Conservation (phyloP, 768 basidiomycete species). For the Tulasnella calospora region DNA sequence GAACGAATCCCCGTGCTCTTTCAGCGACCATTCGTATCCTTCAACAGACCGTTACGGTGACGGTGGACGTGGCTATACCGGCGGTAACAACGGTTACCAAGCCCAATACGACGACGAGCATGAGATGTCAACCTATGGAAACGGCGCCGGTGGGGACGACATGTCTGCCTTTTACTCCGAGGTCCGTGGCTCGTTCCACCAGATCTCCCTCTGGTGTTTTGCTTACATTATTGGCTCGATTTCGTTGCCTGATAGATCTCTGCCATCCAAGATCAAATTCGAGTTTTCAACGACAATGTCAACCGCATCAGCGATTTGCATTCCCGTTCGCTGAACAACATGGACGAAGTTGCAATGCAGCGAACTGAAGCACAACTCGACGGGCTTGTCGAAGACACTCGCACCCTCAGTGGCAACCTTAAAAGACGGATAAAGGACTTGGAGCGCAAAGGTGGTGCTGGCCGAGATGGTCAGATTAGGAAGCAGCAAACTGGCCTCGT, state of each 20-base stretch:
- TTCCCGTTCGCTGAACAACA: slow-evolving; percentile 34
- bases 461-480: slow-evolving; percentile 57
- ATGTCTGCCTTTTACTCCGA: slow-evolving; percentile 30
- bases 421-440: slow-evolving; percentile 58
- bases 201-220: not conserved
- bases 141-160: slow-evolving; percentile 22
- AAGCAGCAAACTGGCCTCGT: slow-evolving; percentile 53
- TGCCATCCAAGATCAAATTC: slow-evolving; percentile 58
- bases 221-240: slow-evolving; percentile 28
- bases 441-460: slow-evolving; percentile 60
- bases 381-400: slow-evolving; percentile 54
- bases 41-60: slow-evolving; percentile 19
- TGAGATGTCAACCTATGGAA: slow-evolving; percentile 9
- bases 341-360: slow-evolving; percentile 32
- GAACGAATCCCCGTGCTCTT: slow-evolving; percentile 3
- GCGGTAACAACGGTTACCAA: not conserved
- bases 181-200: slow-evolving; percentile 20
- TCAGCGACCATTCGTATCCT: slow-evolving; percentile 27
- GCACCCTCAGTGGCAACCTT: slow-evolving; percentile 51
- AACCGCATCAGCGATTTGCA: slow-evolving; percentile 34
- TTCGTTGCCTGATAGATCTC: slow-evolving; percentile 51
- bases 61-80: slow-evolving; percentile 20
- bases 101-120: not conserved
- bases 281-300: slow-evolving; percentile 55
- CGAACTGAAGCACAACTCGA: slow-evolving; percentile 30